Conservation (phyloP, 805 yeast genomes). For the Kregervanrija pseudodelftensis region DNA sequence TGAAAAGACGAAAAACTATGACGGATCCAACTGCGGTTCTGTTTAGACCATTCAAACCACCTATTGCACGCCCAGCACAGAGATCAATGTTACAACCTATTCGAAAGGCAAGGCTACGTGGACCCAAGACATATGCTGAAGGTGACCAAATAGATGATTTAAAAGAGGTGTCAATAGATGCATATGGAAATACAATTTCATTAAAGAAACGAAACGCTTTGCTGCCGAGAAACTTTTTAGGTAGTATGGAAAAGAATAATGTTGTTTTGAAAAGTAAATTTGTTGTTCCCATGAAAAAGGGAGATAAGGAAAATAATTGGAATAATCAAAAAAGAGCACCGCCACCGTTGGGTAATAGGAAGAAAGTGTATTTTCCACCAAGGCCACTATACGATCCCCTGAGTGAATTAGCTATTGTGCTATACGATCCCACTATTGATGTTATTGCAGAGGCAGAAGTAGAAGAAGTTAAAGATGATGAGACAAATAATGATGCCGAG, state of each 20-base stretch:
- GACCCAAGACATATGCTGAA: constrained; percentile 36
- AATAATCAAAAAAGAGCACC: constrained; percentile 47
- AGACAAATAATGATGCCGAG: constrained; percentile 18
- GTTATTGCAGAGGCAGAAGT: constrained; percentile 28
- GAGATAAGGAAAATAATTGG: constrained; percentile 29
- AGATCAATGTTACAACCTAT: constrained; percentile 14
- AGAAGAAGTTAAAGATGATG: constrained; percentile 24
- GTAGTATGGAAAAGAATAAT: constrained; percentile 34
- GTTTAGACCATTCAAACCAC: constrained; percentile 65
- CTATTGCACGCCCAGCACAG: constrained; percentile 30
- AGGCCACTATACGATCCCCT: constrained; percentile 92
- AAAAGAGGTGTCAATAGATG: constrained; percentile 13
- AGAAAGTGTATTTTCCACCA: constrained; percentile 66
- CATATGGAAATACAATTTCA: constrained; percentile 17
- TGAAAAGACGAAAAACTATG: constrained; percentile 47
- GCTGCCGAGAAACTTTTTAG: constrained; percentile 44
- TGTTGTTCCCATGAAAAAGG: constrained; percentile 48
- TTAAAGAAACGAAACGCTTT: constrained; percentile 51
- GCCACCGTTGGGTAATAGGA: constrained; percentile 78
- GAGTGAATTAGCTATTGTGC: constrained; percentile 86
- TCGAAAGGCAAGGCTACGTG: constrained; percentile 24
- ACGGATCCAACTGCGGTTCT: constrained; percentile 45
- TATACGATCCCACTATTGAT: constrained; percentile 93
- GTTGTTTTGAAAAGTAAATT: constrained; percentile 41
- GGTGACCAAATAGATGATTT: constrained; percentile 29